Evolutionary conservation across 192 early-diverging fungal species (phyloP).

Genomic region (Podila epigama): DNA sequence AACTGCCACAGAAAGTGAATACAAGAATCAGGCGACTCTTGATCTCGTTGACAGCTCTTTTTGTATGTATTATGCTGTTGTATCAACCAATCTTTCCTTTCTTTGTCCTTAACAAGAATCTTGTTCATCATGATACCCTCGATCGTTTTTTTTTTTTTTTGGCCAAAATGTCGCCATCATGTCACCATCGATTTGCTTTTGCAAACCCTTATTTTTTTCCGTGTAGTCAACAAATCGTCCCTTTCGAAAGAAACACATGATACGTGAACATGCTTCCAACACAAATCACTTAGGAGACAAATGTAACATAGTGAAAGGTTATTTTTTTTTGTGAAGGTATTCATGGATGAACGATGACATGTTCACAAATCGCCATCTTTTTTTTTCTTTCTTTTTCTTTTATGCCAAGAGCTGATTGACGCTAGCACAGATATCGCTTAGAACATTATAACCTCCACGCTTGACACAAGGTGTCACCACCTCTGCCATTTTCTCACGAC

Average conservation of each 20-base stretch:
- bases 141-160: too few species aligned
- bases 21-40: neutral
- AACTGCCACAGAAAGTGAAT: neutral
- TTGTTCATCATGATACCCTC: too few species aligned
- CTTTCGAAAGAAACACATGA: neutral
- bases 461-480: slow-evolving; percentile 19
- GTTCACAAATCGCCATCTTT: neutral
- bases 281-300: too few species aligned
- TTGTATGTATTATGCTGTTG: neutral
- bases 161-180: too few species aligned
- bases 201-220: too few species aligned
- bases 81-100: too few species aligned
- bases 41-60: neutral
- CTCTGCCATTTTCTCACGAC: slow-evolving; percentile 18
- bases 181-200: too few species aligned
- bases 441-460: slow-evolving; percentile 31
- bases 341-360: neutral
- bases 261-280: too few species aligned
- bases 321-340: neutral
- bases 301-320: too few species aligned
- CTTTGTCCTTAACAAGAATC: too few species aligned
- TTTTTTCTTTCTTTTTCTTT: neutral
- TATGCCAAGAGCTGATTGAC: slow-evolving; percentile 36
- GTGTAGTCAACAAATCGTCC: neutral
- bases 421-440: slow-evolving; percentile 27